These are phyloP conservation scores for Plasmodium sp. DNA, from an alignment of 169 alveolate species.

Conservation along the genomic window DNA sequence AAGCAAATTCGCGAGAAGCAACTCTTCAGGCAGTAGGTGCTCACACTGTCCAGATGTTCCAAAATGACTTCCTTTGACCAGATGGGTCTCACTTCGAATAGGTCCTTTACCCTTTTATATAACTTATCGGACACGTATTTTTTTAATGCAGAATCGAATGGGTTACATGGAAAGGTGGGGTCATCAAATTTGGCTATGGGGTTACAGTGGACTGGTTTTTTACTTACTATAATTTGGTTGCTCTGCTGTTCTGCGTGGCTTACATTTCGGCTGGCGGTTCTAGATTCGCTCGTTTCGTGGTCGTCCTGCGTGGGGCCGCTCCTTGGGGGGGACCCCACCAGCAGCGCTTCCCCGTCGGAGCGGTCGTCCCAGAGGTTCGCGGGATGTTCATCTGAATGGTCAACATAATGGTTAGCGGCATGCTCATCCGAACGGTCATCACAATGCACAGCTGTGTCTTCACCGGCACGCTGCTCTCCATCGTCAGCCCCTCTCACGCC, in stretches of 20 bases:
- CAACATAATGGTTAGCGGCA: too few relatives aligned
- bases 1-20: constrained; percentile 80
- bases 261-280: not conserved
- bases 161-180: constrained; percentile 3
- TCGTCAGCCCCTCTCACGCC: not conserved
- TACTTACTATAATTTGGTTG: constrained; percentile 59
- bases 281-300: not conserved
- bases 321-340: not conserved
- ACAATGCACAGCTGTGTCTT: not conserved
- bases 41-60: constrained; percentile 52
- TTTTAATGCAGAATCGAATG: constrained; percentile 61
- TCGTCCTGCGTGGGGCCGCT: not conserved
- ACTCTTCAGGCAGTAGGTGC: constrained; percentile 63
- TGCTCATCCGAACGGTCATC: not conserved
- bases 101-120: constrained; percentile 47
- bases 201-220: constrained; percentile 66
- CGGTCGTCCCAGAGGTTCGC: too few relatives aligned
- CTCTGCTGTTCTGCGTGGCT: not conserved
- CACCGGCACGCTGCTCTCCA: not conserved
- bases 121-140: constrained; percentile 58
- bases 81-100: constrained; percentile 68
- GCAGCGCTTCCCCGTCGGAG: not conserved
- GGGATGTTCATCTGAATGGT: too few relatives aligned
- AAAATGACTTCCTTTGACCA: constrained; percentile 62
- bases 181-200: constrained; percentile 69